Evolutionary conservation across 1,284 basidiomycete genomes (phyloP), one percentile per base, ranked within the genome.

Genomic region (Neolentinus lepideus): DNA sequence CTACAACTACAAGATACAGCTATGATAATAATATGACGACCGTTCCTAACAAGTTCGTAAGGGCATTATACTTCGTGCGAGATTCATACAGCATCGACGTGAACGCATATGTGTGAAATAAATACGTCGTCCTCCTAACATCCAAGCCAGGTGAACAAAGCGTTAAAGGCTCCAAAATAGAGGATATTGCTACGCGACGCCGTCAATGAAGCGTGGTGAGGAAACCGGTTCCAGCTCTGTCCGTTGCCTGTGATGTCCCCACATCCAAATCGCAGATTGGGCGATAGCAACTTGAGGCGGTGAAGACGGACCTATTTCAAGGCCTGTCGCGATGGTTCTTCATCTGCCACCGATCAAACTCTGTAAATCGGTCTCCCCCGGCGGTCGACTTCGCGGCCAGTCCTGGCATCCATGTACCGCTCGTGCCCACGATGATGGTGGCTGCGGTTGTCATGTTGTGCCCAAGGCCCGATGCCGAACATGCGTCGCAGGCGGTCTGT

Each of bases 401-500:
- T 79, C 53, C 72, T 69, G 10, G 76, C 69, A 65, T 83, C 79
- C 24, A 70, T 62, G 62, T 79, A 83, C 56, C 74, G 66, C 46
- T 51, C 56, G 43, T 70, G 71, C 4, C 38, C 16, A 56, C 75
- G 69, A 35, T n/a, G n/a, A n/a, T 72, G 67, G 51, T 75, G 76
- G 55, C 70, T 69, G 54, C 59, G 57, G 26, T 69, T 67, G 35
- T 67, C 62, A 25, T 67, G 69, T 31, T 71, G 33, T 21, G 27
- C 26, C 19, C 27, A 21, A 4, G 51, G 71, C 8, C 75, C 75
- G 31, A 82, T 67, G 36, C 81, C 80, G 61, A 84, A 81, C 67
- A 83, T 78, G 54, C 72, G 76, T 54, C 76, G 76, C 52, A 84
- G 60, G 55, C 80, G 80, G 53, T 80, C 75, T 53, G 75, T 75